Conservation (phyloP, 768 basidiomycete species). For the Amanita subjunquillea region DNA sequence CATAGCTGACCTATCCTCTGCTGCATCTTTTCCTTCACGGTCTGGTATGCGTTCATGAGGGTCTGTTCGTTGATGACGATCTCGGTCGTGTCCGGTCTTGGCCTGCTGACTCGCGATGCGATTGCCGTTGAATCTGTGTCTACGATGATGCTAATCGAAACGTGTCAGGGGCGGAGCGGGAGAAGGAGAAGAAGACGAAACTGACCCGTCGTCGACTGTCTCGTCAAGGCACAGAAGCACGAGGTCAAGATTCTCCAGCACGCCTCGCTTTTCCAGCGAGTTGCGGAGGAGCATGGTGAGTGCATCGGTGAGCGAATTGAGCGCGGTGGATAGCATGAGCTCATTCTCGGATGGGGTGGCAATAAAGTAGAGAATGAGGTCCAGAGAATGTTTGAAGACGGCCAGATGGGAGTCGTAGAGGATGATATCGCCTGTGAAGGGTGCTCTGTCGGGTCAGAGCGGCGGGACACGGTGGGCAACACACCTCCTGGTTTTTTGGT, state of each 20-base stretch:
- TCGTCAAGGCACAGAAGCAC: conserved; percentile 92
- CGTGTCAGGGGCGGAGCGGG: background rate
- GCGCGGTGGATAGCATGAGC: conserved; percentile 84
- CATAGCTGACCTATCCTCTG: conserved; percentile 75
- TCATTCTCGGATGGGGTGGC: conserved; percentile 88
- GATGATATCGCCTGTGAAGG: conserved; percentile 75
- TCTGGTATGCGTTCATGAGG: conserved; percentile 86
- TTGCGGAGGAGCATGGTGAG: conserved; percentile 79
- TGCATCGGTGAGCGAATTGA: conserved; percentile 80
- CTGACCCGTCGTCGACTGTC: conserved; percentile 95
- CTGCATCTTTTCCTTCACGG: conserved; percentile 77
- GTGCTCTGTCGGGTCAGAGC: background rate
- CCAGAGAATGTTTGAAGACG: conserved; percentile 89
- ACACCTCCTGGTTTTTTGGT: conserved; percentile 89
- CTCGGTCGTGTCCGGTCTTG: conserved; percentile 87
- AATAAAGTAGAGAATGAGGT: conserved; percentile 91
- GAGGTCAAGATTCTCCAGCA: conserved; percentile 90
- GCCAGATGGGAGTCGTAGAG: conserved; percentile 85
- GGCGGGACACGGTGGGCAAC: conserved; percentile 9
- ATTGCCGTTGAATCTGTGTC: conserved; percentile 97
- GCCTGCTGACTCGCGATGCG: conserved; percentile 86
- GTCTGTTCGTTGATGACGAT: conserved; percentile 99
- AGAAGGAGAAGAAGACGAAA: conserved; percentile 8
- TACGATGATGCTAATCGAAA: conserved; percentile 68
- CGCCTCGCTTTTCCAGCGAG: conserved; percentile 88